These are phyloP conservation scores for Yamadazyma diospyri DNA, from an alignment of 1,139 yeast species.

Conservation along the genomic window DNA sequence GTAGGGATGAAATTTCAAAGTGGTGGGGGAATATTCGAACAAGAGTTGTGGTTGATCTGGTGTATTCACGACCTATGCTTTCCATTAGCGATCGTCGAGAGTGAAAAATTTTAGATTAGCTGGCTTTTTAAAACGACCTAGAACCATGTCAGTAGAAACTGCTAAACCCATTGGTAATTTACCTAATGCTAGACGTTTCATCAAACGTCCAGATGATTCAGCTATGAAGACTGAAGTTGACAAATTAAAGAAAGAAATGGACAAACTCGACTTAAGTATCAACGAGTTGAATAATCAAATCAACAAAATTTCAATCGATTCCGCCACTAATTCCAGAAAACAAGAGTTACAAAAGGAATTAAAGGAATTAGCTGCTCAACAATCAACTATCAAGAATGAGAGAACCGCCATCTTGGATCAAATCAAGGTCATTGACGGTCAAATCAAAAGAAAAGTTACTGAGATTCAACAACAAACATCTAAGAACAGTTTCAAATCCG, in stretches of 20 bases:
- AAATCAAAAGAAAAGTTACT: slow-evolving; percentile 69
- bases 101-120: slow-evolving; percentile 10
- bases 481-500: slow-evolving; percentile 66
- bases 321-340: slow-evolving; percentile 50
- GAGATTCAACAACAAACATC: slow-evolving; percentile 73
- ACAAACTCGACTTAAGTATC: slow-evolving; percentile 56
- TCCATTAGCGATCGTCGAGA: slow-evolving; percentile 4
- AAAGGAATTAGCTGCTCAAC: slow-evolving; percentile 59
- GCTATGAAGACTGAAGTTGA: slow-evolving; percentile 57
- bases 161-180: too few species aligned
- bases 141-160: slow-evolving; percentile 19
- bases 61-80: slow-evolving; percentile 3
- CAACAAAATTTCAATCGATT: slow-evolving; percentile 41
- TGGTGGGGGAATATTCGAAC: too few species aligned
- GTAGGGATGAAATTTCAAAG: too few species aligned
- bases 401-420: slow-evolving; percentile 69
- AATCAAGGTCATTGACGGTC: slow-evolving; percentile 66
- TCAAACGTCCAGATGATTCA: slow-evolving; percentile 76
- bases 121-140: too few species aligned
- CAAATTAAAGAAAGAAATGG: slow-evolving; percentile 63
- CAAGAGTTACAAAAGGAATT: slow-evolving; percentile 64
- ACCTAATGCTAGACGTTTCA: slow-evolving; percentile 48
- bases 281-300: slow-evolving; percentile 42
- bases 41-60: slow-evolving; percentile 3
- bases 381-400: slow-evolving; percentile 66